These are phyloP conservation scores for Tetracladium marchalianum DNA, from an alignment of 495 filamentous ascomycete species.

Conservation along the genomic window DNA sequence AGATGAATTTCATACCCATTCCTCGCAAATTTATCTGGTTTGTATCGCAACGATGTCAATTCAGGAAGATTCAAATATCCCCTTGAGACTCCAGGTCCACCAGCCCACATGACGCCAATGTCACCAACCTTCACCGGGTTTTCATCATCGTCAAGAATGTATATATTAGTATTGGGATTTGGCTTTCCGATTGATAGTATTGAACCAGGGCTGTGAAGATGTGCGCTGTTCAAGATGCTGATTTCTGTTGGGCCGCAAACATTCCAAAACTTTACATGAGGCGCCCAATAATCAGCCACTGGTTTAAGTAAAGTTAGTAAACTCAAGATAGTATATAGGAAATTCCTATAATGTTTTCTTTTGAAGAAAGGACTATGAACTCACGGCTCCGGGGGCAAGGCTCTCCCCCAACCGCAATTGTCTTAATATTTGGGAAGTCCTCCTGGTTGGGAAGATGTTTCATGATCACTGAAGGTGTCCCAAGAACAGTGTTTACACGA, in stretches of 20 bases:
- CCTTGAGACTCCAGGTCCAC: slow-evolving; percentile 25
- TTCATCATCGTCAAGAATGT: slow-evolving; percentile 27
- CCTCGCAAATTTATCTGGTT: slow-evolving; percentile 24
- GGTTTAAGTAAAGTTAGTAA: too few species aligned
- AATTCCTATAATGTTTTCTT: too few species aligned
- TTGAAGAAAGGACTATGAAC: too few species aligned
- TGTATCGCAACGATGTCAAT: slow-evolving; percentile 24
- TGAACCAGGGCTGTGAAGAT: slow-evolving; percentile 21
- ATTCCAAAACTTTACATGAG: slow-evolving; percentile 23
- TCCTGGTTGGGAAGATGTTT: slow-evolving; percentile 16
- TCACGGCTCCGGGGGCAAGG: slow-evolving; percentile 21
- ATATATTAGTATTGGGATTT: slow-evolving; percentile 27
- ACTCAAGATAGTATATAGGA: too few species aligned
- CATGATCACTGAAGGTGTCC: slow-evolving; percentile 25
- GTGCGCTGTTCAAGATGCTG: slow-evolving; percentile 29
- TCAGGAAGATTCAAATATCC: slow-evolving; percentile 29
- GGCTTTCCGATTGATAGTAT: slow-evolving; percentile 27
- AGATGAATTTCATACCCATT: slow-evolving; percentile 22
- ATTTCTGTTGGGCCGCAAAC: slow-evolving; percentile 31
- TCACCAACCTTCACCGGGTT: slow-evolving; percentile 24
- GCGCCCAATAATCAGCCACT: slow-evolving; percentile 27
- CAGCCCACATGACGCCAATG: slow-evolving; percentile 28
- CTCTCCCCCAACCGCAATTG: slow-evolving; percentile 24
- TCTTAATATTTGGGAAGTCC: slow-evolving; percentile 27
- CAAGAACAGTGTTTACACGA: slow-evolving; percentile 25